Conservation (phyloP, 2,329 filamentous ascomycete species). For the Colletotrichum gigasporum region DNA sequence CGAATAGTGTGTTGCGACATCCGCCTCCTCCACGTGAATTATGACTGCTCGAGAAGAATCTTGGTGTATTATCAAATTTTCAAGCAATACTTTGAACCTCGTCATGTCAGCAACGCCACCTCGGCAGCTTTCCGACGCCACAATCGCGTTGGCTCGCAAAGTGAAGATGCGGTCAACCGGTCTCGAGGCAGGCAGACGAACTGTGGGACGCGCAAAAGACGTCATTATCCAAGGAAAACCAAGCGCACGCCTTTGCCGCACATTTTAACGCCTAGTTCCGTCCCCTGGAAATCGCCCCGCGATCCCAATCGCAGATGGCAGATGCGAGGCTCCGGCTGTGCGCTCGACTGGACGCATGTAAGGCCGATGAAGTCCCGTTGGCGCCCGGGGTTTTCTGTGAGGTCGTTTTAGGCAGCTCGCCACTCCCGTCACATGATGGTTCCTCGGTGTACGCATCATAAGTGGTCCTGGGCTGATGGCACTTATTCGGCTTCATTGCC, state of each 20-base stretch:
- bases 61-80: no score
- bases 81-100: no score
- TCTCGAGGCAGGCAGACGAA: not conserved
- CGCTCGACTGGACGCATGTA: not conserved
- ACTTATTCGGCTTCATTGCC: not conserved
- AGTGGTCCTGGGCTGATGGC: not conserved
- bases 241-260: not conserved
- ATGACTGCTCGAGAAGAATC: no score
- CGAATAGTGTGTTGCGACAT: no score
- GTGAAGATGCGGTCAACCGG: not conserved
- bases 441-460: not conserved
- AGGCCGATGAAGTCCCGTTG: not conserved
- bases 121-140: constrained; percentile 1
- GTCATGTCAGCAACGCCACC: not conserved
- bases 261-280: no score
- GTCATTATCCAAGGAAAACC: not conserved
- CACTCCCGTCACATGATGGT: constrained; percentile 26
- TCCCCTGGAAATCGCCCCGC: not conserved
- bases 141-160: not conserved
- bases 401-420: constrained; percentile 16
- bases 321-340: not conserved
- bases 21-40: no score
- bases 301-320: not conserved
- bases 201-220: not conserved
- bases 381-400: not conserved